These are phyloP conservation scores for Penstemon davidsonii DNA, from an alignment of 257 asterid species.

Conservation along the genomic window DNA sequence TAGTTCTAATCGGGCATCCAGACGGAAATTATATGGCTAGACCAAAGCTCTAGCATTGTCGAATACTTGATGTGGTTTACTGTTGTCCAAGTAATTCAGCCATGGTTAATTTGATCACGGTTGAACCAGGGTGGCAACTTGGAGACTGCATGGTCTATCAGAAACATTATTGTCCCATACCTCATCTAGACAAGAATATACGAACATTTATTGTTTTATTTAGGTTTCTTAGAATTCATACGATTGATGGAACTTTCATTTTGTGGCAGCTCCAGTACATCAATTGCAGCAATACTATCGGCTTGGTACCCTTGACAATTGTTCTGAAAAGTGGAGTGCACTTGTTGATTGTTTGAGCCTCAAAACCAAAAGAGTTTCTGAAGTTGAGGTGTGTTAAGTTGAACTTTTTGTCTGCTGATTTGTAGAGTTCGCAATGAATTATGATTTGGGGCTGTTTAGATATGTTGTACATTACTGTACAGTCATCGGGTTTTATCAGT, in stretches of 20 bases:
- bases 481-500: conserved; percentile 2
- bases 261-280: conserved; percentile 81
- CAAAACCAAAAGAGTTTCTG: conserved; percentile 72
- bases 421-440: not conserved
- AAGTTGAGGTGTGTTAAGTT: conserved; percentile 56
- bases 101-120: too few species aligned
- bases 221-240: not conserved
- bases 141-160: too few species aligned
- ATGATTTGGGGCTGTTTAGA: not conserved
- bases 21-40: too few species aligned
- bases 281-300: conserved; percentile 96
- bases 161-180: too few species aligned
- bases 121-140: too few species aligned
- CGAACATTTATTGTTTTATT: conserved; percentile 20
- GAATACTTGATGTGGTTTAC: too few species aligned
- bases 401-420: not conserved
- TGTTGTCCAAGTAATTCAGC: too few species aligned
- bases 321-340: conserved; percentile 63
- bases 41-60: too few species aligned
- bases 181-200: too few species aligned
- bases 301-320: conserved; percentile 70
- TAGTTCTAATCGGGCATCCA: too few species aligned
- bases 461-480: not conserved
- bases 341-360: conserved; percentile 77
- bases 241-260: conserved; percentile 22